phyloP scores from a whole-genome alignment of 495 filamentous ascomycete species.

The Penicillium manginii region DNA sequence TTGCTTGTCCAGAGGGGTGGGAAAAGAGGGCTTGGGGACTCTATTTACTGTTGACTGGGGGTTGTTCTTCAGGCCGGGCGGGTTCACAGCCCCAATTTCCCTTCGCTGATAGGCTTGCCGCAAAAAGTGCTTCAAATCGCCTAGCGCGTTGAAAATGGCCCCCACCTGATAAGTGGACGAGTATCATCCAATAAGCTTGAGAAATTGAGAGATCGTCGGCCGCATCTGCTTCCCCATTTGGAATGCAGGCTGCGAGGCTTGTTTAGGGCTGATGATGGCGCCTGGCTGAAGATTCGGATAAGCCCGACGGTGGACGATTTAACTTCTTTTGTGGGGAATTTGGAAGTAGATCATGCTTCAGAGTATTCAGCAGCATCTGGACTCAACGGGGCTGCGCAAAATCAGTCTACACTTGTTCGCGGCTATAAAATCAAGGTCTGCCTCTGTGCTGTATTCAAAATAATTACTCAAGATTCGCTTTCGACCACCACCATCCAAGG shows the following conservation, averaged over 20 bases:
- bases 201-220: background rate
- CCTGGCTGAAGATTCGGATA: background rate
- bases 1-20: background rate
- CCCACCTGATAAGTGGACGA: background rate
- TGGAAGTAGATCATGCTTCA: background rate
- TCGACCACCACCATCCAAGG: background rate
- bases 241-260: background rate
- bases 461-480: background rate
- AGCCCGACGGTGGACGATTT: too few species aligned
- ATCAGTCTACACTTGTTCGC: background rate
- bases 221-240: constrained; percentile 7
- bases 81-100: too few species aligned
- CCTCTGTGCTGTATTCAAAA: background rate
- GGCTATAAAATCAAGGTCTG: background rate
- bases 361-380: background rate
- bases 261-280: background rate
- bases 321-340: background rate
- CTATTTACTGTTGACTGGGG: background rate
- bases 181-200: constrained; percentile 1
- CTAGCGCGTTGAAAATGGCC: background rate
- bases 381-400: background rate
- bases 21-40: background rate
- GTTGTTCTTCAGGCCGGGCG: background rate
- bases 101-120: background rate
- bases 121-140: constrained; percentile 7